Evolutionary conservation across 805 yeast genomes (phyloP).

Genomic region (Spathaspora arborariae): DNA sequence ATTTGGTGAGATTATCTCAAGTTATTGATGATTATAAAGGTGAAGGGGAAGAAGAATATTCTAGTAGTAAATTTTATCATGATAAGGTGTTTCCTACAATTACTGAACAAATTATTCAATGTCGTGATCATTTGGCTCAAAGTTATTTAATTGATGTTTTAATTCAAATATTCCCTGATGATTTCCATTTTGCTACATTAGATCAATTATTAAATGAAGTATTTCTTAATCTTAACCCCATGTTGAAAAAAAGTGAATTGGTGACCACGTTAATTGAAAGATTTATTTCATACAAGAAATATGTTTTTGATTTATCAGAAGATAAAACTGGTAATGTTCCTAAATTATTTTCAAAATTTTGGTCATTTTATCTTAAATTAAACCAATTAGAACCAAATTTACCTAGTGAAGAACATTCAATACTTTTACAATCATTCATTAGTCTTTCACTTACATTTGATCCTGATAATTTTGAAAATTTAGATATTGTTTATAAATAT

Average conservation of each 20-base stretch:
- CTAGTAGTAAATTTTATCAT: conserved; percentile 32
- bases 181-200: conserved; percentile 76
- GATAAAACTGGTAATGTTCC: conserved; percentile 13
- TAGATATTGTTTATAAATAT: conserved; percentile 59
- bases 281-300: conserved; percentile 47
- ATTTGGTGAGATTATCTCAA: conserved; percentile 84
- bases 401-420: conserved; percentile 61
- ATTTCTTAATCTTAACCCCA: conserved; percentile 63
- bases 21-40: conserved; percentile 66
- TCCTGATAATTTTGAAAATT: conserved; percentile 54
- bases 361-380: conserved; percentile 58
- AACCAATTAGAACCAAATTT: conserved; percentile 59
- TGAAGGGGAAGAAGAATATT: conserved; percentile 18
- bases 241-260: conserved; percentile 63
- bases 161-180: conserved; percentile 92
- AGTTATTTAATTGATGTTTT: conserved; percentile 87
- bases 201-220: conserved; percentile 58
- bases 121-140: conserved; percentile 89
- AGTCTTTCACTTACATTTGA: conserved; percentile 64
- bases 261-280: conserved; percentile 71
- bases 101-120: conserved; percentile 87
- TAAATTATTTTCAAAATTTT: conserved; percentile 57
- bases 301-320: conserved; percentile 14
- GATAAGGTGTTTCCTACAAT: conserved; percentile 68
- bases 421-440: conserved; percentile 62